A percentile compares a stretch with the other conserved stretches of the same genome.
These are phyloP conservation scores for Reticulascus tulasneorum DNA, from an alignment of 2,329 filamentous ascomycete species.

Conservation along the genomic window DNA sequence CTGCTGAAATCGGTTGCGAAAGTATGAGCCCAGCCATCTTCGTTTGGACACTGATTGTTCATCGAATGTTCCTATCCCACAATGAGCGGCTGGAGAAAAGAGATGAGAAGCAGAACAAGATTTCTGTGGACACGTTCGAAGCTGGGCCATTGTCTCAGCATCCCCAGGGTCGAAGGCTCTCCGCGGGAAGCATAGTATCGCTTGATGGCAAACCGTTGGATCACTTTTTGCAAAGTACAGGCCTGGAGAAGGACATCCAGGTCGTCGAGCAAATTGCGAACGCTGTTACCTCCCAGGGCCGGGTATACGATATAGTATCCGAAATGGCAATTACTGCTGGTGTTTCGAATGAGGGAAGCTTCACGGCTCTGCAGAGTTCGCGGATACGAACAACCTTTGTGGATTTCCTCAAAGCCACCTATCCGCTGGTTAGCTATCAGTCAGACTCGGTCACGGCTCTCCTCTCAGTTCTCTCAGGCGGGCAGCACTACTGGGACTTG, in stretches of 20 bases:
- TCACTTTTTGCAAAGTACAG: conserved; percentile 48
- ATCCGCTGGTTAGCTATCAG: conserved; percentile 67
- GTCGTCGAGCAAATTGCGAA: conserved; percentile 47
- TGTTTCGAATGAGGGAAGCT: conserved; percentile 39
- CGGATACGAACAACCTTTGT: conserved; percentile 63
- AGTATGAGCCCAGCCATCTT: conserved; percentile 72
- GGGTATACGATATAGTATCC: conserved; percentile 51
- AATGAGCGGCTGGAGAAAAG: conserved; percentile 57
- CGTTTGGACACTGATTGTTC: conserved; percentile 75
- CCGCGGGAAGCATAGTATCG: conserved; percentile 58
- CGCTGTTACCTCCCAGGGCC: conserved; percentile 44
- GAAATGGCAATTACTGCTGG: conserved; percentile 47
- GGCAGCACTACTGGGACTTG: conserved; percentile 50
- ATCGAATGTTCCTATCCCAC: conserved; percentile 63
- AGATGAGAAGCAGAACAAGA: conserved; percentile 55
- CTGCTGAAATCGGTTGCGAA: conserved; percentile 51
- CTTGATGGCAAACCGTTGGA: conserved; percentile 59
- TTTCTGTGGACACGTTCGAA: conserved; percentile 54
- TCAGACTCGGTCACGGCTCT: conserved; percentile 65
- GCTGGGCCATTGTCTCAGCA: conserved; percentile 37
- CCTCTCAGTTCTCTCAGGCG: conserved; percentile 58
- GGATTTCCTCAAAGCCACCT: conserved; percentile 65
- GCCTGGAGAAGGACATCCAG: conserved; percentile 47
- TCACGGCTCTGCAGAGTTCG: conserved; percentile 54
- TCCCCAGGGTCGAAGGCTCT: conserved; percentile 48